phyloP scores from a whole-genome alignment of 2,329 filamentous ascomycete species.

The Colletotrichum lentis region DNA sequence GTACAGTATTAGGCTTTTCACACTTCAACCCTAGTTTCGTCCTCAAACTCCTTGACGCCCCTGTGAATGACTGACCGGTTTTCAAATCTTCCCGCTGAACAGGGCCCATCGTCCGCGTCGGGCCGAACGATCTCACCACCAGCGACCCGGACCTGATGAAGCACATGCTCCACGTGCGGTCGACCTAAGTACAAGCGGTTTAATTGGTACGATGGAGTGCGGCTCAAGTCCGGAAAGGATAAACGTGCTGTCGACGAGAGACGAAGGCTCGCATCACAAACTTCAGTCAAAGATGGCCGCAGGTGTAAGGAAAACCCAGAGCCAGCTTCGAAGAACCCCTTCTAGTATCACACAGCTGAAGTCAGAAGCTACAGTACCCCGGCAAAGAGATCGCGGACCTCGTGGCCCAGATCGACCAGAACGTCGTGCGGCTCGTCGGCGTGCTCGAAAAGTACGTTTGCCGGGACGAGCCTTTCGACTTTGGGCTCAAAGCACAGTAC shows the following conservation, averaged over 20 bases:
- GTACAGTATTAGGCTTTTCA: slow-evolving; percentile 44
- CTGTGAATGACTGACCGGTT: background rate
- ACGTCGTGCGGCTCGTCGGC: slow-evolving; percentile 54
- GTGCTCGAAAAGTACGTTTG: slow-evolving; percentile 55
- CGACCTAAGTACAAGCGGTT: slow-evolving; percentile 49
- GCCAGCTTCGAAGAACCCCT: background rate
- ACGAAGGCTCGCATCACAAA: slow-evolving; percentile 54
- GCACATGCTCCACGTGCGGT: slow-evolving; percentile 49
- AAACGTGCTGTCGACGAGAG: slow-evolving; percentile 62
- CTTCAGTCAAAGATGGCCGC: slow-evolving; percentile 59
- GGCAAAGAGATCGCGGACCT: slow-evolving; percentile 62
- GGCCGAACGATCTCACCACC: slow-evolving; percentile 53
- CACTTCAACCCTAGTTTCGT: background rate
- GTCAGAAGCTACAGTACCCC: slow-evolving; percentile 50
- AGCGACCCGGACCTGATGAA: slow-evolving; percentile 51
- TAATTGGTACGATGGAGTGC: slow-evolving; percentile 58
- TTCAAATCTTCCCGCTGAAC: background rate
- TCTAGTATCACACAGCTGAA: background rate
- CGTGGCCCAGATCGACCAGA: slow-evolving; percentile 58
- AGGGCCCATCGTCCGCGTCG: slow-evolving; percentile 53
- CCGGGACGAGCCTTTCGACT: slow-evolving; percentile 55
- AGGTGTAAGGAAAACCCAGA: slow-evolving; percentile 50
- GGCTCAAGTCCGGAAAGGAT: slow-evolving; percentile 62
- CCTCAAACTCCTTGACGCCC: no score
- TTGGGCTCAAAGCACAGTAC: slow-evolving; percentile 58